A percentile compares a stretch with the other conserved stretches of the same genome.
Conservation (phyloP, 306 rosid species). For the Vicia villosa region DNA sequence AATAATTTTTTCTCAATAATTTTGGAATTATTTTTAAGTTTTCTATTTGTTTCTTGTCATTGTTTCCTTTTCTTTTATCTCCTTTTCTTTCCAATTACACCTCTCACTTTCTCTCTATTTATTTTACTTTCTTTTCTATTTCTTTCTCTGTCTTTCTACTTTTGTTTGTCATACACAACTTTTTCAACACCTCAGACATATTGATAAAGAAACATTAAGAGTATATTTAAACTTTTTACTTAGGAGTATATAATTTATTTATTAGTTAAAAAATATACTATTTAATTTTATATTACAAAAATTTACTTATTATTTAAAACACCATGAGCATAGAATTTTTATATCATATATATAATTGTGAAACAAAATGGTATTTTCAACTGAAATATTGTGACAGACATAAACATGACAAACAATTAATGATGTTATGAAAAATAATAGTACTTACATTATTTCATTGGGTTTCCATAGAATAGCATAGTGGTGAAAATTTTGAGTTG, state of each 20-base stretch:
- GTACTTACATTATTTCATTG: slow-evolving; percentile 79
- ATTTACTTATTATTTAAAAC: too few species aligned
- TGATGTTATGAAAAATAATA: background rate
- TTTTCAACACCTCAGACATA: background rate
- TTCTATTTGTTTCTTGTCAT: background rate
- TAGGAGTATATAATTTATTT: too few species aligned
- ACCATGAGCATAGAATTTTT: background rate
- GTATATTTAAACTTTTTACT: too few species aligned
- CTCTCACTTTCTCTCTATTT: background rate
- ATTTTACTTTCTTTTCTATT: background rate
- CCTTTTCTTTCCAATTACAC: background rate
- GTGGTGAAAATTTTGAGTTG: slow-evolving; percentile 84
- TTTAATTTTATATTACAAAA: too few species aligned
- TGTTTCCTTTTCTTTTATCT: background rate
- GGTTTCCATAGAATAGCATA: slow-evolving; percentile 85
- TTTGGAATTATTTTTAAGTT: too few species aligned
- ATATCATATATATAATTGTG: background rate
- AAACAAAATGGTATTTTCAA: slow-evolving; percentile 1
- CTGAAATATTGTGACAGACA: background rate
- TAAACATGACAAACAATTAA: background rate
- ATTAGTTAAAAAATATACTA: too few species aligned
- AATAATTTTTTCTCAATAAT: too few species aligned
- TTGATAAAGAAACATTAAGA: background rate
- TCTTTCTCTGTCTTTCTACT: background rate
- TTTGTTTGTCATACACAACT: background rate